Percentiles rank a stretch among this genome's conserved stretches.
phyloP scores from a whole-genome alignment of 108 stramenopile species.

The Skeletonema tropicum region DNA sequence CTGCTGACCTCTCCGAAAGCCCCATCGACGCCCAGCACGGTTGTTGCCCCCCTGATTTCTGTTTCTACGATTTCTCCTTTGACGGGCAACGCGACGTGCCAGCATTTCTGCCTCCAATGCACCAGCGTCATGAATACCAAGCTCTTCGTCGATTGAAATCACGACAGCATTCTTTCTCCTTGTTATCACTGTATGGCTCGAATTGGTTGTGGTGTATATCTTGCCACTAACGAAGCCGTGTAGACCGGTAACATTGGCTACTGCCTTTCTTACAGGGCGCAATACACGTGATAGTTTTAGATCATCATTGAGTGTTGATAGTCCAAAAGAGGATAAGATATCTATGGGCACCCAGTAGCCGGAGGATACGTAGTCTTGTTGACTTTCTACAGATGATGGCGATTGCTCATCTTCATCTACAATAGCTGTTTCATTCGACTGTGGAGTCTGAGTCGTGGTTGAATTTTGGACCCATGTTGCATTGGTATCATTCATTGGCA shows the following conservation, averaged over 20 bases:
- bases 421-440: not conserved
- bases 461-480: not conserved
- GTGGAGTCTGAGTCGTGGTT: not conserved
- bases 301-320: slow-evolving; percentile 35
- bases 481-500: not conserved
- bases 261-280: slow-evolving; percentile 70
- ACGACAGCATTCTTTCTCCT: slow-evolving; percentile 29
- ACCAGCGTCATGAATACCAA: slow-evolving; percentile 39
- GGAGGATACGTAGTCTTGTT: not conserved
- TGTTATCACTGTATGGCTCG: not conserved
- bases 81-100: slow-evolving; percentile 32
- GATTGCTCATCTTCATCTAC: not conserved
- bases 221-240: slow-evolving; percentile 89
- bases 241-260: slow-evolving; percentile 70
- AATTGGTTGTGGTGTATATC: slow-evolving; percentile 7
- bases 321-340: slow-evolving; percentile 50
- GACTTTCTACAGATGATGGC: not conserved
- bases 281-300: slow-evolving; percentile 59
- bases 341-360: slow-evolving; percentile 52
- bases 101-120: slow-evolving; percentile 42
- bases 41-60: slow-evolving; percentile 4
- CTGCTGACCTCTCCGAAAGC: slow-evolving; percentile 42
- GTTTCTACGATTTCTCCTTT: slow-evolving; percentile 13
- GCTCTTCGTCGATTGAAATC: slow-evolving; percentile 51
- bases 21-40: slow-evolving; percentile 32